These are phyloP conservation scores for Didymella pinodella DNA, from an alignment of 2,329 filamentous ascomycete genomes.

Conservation along the genomic window DNA sequence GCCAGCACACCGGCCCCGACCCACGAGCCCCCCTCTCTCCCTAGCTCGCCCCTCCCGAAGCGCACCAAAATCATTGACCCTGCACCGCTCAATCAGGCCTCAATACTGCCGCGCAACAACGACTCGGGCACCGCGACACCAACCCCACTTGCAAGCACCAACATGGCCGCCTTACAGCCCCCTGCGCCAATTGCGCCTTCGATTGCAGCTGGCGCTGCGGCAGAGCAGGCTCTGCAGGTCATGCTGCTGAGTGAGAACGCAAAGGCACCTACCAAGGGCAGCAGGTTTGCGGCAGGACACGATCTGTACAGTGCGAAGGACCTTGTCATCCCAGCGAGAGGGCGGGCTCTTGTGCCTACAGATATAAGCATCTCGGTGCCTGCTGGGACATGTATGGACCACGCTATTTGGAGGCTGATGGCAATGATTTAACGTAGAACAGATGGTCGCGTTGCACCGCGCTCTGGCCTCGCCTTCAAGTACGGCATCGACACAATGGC, in stretches of 20 bases:
- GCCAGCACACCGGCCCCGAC: slow-evolving; percentile 38
- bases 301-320: slow-evolving; percentile 84
- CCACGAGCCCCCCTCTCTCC: slow-evolving; percentile 63
- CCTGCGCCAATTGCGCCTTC: slow-evolving; percentile 35
- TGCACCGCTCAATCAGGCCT: slow-evolving; percentile 40
- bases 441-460: slow-evolving; percentile 90
- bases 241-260: slow-evolving; percentile 86
- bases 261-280: slow-evolving; percentile 86
- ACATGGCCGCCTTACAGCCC: slow-evolving; percentile 31
- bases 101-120: slow-evolving; percentile 36
- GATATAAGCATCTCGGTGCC: slow-evolving; percentile 92
- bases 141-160: slow-evolving; percentile 39
- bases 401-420: background rate
- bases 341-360: slow-evolving; percentile 87
- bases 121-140: slow-evolving; percentile 49
- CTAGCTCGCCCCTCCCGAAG: slow-evolving; percentile 79
- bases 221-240: slow-evolving; percentile 72
- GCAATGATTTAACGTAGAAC: slow-evolving; percentile 12
- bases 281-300: slow-evolving; percentile 89
- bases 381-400: slow-evolving; percentile 79
- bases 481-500: slow-evolving; percentile 96
- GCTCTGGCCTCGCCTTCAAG: slow-evolving; percentile 90
- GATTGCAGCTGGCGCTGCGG: slow-evolving; percentile 35
- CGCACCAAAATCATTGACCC: slow-evolving; percentile 72
- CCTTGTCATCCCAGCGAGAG: slow-evolving; percentile 78